Evolutionary conservation across 768 basidiomycete genomes (phyloP), one percentile per base, ranked within the genome.

Genomic region (Lenzites betulinus): DNA sequence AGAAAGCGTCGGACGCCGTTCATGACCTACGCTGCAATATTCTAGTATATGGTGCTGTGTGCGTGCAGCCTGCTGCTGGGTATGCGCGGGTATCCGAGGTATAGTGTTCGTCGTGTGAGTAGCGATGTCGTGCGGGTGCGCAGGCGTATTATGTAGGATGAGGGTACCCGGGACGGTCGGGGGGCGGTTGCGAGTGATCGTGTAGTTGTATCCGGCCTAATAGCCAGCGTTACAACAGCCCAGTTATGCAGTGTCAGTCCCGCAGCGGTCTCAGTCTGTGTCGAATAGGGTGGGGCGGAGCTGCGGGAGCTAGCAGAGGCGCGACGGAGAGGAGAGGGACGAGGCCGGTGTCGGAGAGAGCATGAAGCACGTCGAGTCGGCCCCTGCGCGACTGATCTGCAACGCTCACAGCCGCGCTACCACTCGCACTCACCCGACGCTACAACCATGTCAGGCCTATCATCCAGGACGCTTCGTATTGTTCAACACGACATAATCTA

Each of bases 1-100:
- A 88, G 79, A 65, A 89, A 78, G 75, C 85, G 82, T 67, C 86
- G 87, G 63, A 89, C 86, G 68, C 86, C 86, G 81, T 89, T 87
- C 88, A 89, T 89, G 48, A 38, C 22, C 54, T 51, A 36, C 60
- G 33, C 41, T 33, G 50, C 50, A 22, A 35, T 55, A 51, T 28
- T 54, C 26, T 42, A 12, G 20, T 35, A 7, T 51, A 13, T 20
- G 35, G 36, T 25, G 49, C 33, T 38, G 20, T 23, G 41, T 23
- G 39, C n/a, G 43, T 30, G 57, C 62, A 63, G 62, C 62, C 62
- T 59, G 62, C 62, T 63, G 62, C 57, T 57, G 50, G 54, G 51
- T 51, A 47, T 52, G 23, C 23, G 30, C 38, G 39, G 46, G 51
- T 51, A 46, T 49, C 25, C 48, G 28, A 30, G 60, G 38, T 54